Evolutionary conservation across 2,329 filamentous ascomycete genomes (phyloP).

Genomic region (Colletotrichum filicis): DNA sequence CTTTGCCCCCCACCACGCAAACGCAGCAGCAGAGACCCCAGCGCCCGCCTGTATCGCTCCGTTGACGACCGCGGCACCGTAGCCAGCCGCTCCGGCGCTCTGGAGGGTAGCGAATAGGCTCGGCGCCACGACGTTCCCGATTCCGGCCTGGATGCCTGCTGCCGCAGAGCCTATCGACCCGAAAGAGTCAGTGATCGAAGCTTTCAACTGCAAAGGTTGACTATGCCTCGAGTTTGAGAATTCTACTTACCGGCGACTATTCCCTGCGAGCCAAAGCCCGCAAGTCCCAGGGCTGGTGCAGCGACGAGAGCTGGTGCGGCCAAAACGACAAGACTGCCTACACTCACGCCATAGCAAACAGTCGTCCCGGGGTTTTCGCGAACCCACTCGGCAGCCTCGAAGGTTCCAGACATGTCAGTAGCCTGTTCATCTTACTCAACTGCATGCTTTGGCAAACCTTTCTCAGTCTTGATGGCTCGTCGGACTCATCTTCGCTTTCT

Average conservation of each 20-base stretch:
- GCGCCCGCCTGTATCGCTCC: not conserved
- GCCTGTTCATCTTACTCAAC: fast-evolving
- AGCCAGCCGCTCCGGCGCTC: not conserved
- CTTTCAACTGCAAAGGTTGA: not conserved
- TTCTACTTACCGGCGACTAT: not conserved
- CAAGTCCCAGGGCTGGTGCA: not conserved
- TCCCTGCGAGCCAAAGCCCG: not conserved
- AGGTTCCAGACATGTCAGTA: not conserved
- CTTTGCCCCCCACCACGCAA: not conserved
- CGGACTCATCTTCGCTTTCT: not conserved
- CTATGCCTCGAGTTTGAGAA: too few relatives aligned
- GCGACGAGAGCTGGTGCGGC: not conserved
- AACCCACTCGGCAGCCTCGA: not conserved
- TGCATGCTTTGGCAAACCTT: not conserved
- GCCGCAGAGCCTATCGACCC: not conserved
- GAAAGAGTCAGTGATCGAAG: not conserved
- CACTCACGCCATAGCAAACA: not conserved
- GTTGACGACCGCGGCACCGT: not conserved
- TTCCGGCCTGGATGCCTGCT: not conserved
- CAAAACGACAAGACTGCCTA: not conserved
- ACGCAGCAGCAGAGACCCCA: not conserved
- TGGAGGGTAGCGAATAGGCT: not conserved
- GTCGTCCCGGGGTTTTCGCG: not conserved
- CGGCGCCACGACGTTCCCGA: not conserved
- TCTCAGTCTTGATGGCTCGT: not conserved